Evolutionary conservation across 345 rosid genomes (phyloP), one percentile per base, ranked within the genome.

Genomic region (Bruguiera sexangula): DNA sequence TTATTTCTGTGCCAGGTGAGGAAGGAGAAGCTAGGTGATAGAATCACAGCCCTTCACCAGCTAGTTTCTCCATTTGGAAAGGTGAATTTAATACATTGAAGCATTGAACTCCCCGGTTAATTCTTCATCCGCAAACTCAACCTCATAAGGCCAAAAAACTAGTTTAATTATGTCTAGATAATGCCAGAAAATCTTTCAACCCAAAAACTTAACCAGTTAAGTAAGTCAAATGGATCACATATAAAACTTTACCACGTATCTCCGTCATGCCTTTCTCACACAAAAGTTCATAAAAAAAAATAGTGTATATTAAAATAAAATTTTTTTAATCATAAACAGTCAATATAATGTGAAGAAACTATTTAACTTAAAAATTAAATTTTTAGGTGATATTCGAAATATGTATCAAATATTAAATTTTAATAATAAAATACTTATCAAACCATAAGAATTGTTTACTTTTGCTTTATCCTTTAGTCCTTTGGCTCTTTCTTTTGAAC

Each of bases 31-130:
- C 62, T 89, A 73, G 97, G 97, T 58, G 97, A 91, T 65, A 79
- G 97, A 78, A 88, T 89, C 57, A 88, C 93, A 73, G 85, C 96
- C 32, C 94, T 93, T 78, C 98, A 93, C 85, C 97, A 94, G 79
- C 85, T 94, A 27, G 98, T 91, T 80, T 94, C 98, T 74, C 97
- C 97, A 62, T 91, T 94, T 83, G 97, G 98, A 63, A 93, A 93
- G 96, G 98, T 90, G 77, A 66, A 34, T 39, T 21, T 20, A 15
- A 27, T 20, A 22, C 18, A 55, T 55, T 22, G 27, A 54, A 54
- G 27, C 59, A 11, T 39, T 39, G 50, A 46, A 43, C 8, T 54
- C 6, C 3, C 34, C 27, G 11, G 60, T 34, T 46, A 39, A 39
- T 11, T 39, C 56, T 59, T 57, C 51, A 46, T 65, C 46, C 8